Evolutionary conservation across 768 basidiomycete genomes (phyloP).

Genomic region (Phaffia australis): DNA sequence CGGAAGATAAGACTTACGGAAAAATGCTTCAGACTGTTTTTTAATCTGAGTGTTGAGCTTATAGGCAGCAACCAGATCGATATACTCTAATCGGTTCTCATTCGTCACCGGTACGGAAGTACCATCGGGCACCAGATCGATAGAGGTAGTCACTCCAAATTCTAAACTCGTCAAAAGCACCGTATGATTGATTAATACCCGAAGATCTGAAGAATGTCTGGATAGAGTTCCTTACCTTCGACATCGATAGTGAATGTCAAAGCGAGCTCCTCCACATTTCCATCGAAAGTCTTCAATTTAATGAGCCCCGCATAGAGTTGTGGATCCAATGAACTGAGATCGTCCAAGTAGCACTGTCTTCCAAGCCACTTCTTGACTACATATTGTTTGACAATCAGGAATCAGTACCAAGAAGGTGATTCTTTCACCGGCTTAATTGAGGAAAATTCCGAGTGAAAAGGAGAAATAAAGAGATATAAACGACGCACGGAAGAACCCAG

Average conservation of each 20-base stretch:
- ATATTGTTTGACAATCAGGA: background rate
- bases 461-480: no score
- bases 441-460: background rate
- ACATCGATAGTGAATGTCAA: slow-evolving; percentile 78
- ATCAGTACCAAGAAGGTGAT: slow-evolving; percentile 15
- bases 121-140: slow-evolving; percentile 73
- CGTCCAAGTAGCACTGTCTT: slow-evolving; percentile 82
- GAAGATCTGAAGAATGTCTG: background rate
- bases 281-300: slow-evolving; percentile 77
- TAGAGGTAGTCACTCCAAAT: slow-evolving; percentile 61
- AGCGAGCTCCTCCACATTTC: slow-evolving; percentile 74
- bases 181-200: background rate
- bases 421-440: background rate
- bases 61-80: slow-evolving; percentile 78
- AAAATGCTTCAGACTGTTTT: slow-evolving; percentile 55
- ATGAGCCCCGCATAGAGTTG: slow-evolving; percentile 45
- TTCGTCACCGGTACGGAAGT: slow-evolving; percentile 71
- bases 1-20: slow-evolving; percentile 38
- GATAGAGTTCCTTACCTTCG: slow-evolving; percentile 52
- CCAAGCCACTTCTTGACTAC: slow-evolving; percentile 66
- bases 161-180: slow-evolving; percentile 44
- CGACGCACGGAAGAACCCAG: slow-evolving; percentile 71
- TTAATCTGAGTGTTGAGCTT: slow-evolving; percentile 81
- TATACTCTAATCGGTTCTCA: slow-evolving; percentile 82
- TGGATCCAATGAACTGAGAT: slow-evolving; percentile 78